Percentiles rank a stretch among this genome's conserved stretches.
phyloP scores from a whole-genome alignment of 129 eudicot genomes.

The Artemisia tridentata region DNA sequence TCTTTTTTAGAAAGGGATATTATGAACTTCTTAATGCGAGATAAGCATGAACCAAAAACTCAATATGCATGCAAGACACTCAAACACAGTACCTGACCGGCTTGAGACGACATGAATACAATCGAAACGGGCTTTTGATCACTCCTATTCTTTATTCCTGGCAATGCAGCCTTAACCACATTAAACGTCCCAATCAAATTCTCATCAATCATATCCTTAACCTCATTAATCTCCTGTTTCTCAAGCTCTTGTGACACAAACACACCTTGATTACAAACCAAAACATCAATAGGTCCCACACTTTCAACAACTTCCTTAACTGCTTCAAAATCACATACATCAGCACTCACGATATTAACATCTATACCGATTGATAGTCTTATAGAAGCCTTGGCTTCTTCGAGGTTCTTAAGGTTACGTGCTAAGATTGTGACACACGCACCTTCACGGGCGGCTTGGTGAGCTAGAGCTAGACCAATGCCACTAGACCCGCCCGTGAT shows the following conservation, averaged over 20 bases:
- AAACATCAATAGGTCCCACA: constrained; percentile 53
- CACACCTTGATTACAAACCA: constrained; percentile 67
- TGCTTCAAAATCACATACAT: constrained; percentile 54
- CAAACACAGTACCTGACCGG: constrained; percentile 56
- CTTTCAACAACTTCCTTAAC: constrained; percentile 45
- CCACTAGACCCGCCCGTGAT: constrained; percentile 90
- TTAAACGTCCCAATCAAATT: constrained; percentile 65
- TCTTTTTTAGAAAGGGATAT: no score
- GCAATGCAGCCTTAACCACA: constrained; percentile 66
- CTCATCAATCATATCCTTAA: constrained; percentile 55
- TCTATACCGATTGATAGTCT: constrained; percentile 55
- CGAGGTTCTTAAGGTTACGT: constrained; percentile 42
- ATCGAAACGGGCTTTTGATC: constrained; percentile 52
- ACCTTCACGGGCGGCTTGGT: constrained; percentile 49
- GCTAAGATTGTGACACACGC: constrained; percentile 68
- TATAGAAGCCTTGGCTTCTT: constrained; percentile 49
- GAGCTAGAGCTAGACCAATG: constrained; percentile 68
- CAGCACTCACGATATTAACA: constrained; percentile 47
- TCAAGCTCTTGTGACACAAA: constrained; percentile 48
- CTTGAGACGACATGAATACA: constrained; percentile 63
- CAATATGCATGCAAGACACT: no score
- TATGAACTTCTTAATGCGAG: no score
- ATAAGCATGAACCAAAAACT: no score
- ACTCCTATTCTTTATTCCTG: constrained; percentile 52
- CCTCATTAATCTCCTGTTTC: constrained; percentile 39